Evolutionary conservation across 306 rosid species (phyloP).

Genomic region (Leucaena leucocephala): DNA sequence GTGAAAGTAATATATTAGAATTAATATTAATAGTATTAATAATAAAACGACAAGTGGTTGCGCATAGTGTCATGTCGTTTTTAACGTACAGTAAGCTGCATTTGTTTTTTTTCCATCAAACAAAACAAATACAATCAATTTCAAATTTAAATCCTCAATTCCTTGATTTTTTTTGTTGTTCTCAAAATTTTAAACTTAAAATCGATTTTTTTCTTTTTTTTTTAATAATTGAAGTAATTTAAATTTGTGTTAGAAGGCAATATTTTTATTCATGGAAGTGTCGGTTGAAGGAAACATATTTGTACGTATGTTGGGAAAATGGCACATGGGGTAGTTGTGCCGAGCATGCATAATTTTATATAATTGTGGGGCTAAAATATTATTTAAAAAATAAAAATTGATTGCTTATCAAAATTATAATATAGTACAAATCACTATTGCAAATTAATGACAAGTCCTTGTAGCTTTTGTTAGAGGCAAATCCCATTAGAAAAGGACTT

Average conservation of each 20-base stretch:
- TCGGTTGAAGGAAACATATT: slow-evolving; percentile 47
- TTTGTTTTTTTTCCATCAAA: neutral
- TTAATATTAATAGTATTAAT: neutral
- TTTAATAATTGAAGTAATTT: neutral
- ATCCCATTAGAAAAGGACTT: neutral
- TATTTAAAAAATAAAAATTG: slow-evolving; percentile 5
- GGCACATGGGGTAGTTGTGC: slow-evolving; percentile 50
- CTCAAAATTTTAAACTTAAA: too few species aligned
- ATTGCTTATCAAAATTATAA: neutral
- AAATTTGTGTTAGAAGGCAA: too few species aligned
- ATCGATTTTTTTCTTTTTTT: neutral
- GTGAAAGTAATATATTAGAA: slow-evolving; percentile 18
- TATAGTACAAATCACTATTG: neutral
- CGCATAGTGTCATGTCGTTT: slow-evolving; percentile 12
- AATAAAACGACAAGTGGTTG: slow-evolving; percentile 35
- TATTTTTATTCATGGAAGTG: slow-evolving; percentile 1
- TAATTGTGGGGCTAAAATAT: neutral
- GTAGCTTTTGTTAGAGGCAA: slow-evolving; percentile 2
- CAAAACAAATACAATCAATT: neutral
- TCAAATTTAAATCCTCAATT: neutral
- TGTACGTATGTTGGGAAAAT: slow-evolving; percentile 34
- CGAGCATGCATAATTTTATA: slow-evolving; percentile 21
- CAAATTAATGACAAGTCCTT: neutral
- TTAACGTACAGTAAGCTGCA: neutral
- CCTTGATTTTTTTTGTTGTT: neutral